Base-by-base conservation (phyloP, 768 basidiomycete species). In the Rossbeevera mucosa region DNA sequence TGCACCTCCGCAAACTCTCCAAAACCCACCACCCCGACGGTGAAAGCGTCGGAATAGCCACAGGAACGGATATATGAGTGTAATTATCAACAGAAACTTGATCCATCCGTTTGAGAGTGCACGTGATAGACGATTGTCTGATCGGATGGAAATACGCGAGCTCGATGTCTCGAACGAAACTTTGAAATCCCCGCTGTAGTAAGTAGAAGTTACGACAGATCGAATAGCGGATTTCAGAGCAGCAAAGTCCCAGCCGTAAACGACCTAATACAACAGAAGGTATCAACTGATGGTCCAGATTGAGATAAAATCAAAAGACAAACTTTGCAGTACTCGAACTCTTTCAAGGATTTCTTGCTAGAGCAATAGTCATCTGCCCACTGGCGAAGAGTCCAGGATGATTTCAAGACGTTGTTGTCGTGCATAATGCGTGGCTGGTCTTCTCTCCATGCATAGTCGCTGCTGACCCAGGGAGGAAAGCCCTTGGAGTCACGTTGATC, bases 331-430 rank as follows among this genome's bases (percentile, higher is more conserved):
- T 90, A 87, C 6, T 79, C 75, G 62, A 93, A 90, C 68, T 91
- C 89, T 65, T 91, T 92, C 55, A 92, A 71, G 14, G 76, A 66
- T 59, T 85, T 91, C 7, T 66, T 72, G 60, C 85, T 86, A 22
- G 78, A 75, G 52, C 88, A 91, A 60, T 90, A 92, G 51, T 86
- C 83, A 58, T 91, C 88, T 7, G 88, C 88, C 91, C 91, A 93
- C 53, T 85, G 76, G 28, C 86, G 73, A 40, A 91, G 63, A 0
- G 83, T 77, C 69, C 79, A 80, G 14, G 81, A 81, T 2, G 83
- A 84, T 50, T 71, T 74, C 41, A 85, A 64, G 7, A 64, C 59
- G 26, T 58, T 62, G 13, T 47, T 30, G 21, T 44, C 20, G 25
- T 59, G 53, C 63, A 60, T 70, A 16, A 64, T 12, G 25, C 56